A percentile compares a stretch with the other conserved stretches of the same genome.
These are phyloP conservation scores for Nicotiana undulata DNA, from an alignment of 257 asterid species.

Conservation along the genomic window DNA sequence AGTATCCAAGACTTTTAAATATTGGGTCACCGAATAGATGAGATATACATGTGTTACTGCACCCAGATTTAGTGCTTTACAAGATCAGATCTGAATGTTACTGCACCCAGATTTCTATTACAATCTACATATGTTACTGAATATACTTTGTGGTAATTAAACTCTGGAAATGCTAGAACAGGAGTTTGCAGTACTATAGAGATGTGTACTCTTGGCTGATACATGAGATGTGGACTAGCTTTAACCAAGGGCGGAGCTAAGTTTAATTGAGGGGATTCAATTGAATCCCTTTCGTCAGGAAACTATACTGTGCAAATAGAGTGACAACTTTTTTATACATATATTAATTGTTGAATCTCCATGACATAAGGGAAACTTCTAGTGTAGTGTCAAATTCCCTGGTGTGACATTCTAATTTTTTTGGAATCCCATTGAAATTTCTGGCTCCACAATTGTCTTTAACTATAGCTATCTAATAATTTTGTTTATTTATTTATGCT, in stretches of 20 bases:
- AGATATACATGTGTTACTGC: not conserved
- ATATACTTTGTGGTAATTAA: not conserved
- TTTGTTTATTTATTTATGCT: not conserved
- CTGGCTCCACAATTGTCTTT: no score
- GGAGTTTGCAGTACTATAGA: not conserved
- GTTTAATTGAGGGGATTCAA: no score
- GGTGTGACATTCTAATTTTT: no score
- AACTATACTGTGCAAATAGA: no score
- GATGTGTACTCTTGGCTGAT: not conserved
- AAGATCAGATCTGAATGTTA: not conserved
- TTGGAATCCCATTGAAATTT: no score
- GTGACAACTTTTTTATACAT: no score
- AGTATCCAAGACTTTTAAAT: not conserved
- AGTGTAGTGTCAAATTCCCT: no score
- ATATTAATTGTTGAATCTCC: no score
- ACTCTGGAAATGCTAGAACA: not conserved
- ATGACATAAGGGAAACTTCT: no score
- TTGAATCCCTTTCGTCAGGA: no score
- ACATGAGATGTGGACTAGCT: not conserved
- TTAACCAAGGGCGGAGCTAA: not conserved
- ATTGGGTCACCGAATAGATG: not conserved
- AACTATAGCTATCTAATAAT: no score
- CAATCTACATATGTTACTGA: not conserved
- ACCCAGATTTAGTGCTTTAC: not conserved
- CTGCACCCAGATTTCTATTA: not conserved